Base-by-base conservation (phyloP, 371 early-diverging fungal species). In the Apophysomyces elegans region DNA sequence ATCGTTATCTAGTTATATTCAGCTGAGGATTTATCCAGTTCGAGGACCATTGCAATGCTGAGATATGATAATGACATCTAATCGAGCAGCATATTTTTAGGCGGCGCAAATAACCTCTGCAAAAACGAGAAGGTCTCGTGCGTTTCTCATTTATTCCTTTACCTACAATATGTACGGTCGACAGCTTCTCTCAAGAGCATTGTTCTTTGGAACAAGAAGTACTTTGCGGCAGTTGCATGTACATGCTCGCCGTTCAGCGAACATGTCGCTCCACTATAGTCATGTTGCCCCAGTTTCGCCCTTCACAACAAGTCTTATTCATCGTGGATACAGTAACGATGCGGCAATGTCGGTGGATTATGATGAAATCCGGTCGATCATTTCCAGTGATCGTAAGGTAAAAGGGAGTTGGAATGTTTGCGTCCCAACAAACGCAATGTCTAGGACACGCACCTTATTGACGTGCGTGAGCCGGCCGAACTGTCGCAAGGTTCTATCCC, bases 381-480 rank as follows among this genome's bases (percentile, higher is more conserved):
- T 50, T 21, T 9, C 9, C 9, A 50, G 5, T 21, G 32, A 50
- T 50, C 21, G 21, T 21, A 50, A 50, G 21, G 54, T 50, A 50
- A 9, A 26, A 13, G 5, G 21, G 16, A 50, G 13, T 5, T 50
- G 54, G 9, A 50, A 50, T 26, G 11, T 50, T 21, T 50, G 54
- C 21, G 16, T 39, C 21, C 35, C 21, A 39, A 39, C 35, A 13
- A 44, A 43, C 56, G 41, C 35, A 7, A 21, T 39, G 32, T 36
- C 36, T 18, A 76, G 80, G 56, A 61, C 7, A 66, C 62, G 43
- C 54, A 62, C 47, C 73, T 89, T n/a, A 79, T 89, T 46, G 89
- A 89, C 68, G 89, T 89, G 37, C 80, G 89, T 37, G 88, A 89
- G 62, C 78, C 79, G 9, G 67, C 74, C 39, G 89, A 89, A 72